Evolutionary conservation across 345 rosid genomes (phyloP).

Genomic region (Acer negundo): DNA sequence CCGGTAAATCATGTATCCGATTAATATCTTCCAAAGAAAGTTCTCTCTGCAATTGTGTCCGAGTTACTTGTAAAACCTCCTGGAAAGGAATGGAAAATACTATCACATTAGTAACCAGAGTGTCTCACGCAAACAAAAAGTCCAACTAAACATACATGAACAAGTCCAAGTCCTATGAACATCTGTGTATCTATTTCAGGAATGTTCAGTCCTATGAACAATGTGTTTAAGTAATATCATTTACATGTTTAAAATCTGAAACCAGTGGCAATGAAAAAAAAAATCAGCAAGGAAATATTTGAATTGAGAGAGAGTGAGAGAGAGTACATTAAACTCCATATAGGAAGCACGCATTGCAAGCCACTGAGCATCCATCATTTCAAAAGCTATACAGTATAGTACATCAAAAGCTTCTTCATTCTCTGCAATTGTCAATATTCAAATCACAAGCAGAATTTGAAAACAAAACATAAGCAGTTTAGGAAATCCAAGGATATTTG

Average conservation of each 20-base stretch:
- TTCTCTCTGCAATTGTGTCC: slow-evolving; percentile 86
- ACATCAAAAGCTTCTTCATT: slow-evolving; percentile 94
- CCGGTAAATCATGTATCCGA: slow-evolving; percentile 81
- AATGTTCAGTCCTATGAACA: not conserved
- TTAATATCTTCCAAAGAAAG: slow-evolving; percentile 76
- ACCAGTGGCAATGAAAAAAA: not conserved
- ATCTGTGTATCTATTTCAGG: not conserved
- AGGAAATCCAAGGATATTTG: not conserved
- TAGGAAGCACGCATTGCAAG: slow-evolving; percentile 98
- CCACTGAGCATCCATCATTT: slow-evolving; percentile 99
- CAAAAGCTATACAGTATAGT: slow-evolving; percentile 87
- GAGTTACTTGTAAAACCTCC: slow-evolving; percentile 85
- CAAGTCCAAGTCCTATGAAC: not conserved
- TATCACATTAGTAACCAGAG: not conserved
- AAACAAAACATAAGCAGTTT: not conserved
- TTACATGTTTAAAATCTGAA: not conserved
- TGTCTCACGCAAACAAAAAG: not conserved
- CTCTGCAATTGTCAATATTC: slow-evolving; percentile 49
- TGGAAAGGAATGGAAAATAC: slow-evolving; percentile 31
- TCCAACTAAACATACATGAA: not conserved
- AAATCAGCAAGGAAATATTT: not conserved
- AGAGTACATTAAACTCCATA: slow-evolving; percentile 89
- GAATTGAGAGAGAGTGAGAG: slow-evolving; percentile 19
- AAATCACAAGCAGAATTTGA: slow-evolving; percentile 13
- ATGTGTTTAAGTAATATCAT: not conserved